These are phyloP conservation scores for Fusarium sp. DNA, from an alignment of 2,329 filamentous ascomycete species.

Conservation along the genomic window DNA sequence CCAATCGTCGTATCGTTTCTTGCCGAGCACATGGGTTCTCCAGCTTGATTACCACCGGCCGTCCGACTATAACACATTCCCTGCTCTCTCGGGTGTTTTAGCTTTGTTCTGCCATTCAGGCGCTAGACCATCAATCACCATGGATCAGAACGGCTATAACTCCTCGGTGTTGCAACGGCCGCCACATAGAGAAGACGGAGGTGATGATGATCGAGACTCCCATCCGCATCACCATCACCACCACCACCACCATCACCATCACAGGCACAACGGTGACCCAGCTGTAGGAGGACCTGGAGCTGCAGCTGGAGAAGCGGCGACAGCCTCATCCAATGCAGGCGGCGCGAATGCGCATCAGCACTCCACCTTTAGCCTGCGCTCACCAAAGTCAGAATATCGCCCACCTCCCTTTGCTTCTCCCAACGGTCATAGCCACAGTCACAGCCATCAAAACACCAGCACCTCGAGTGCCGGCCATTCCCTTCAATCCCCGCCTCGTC, in stretches of 20 bases:
- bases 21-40: conserved; percentile 49
- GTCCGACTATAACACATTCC: conserved; percentile 39
- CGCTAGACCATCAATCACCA: conserved; percentile 49
- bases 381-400: conserved; percentile 61
- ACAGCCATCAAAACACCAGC: conserved; percentile 48
- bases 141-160: conserved; percentile 63
- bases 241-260: conserved; percentile 54
- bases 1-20: conserved; percentile 41
- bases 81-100: conserved; percentile 28
- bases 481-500: conserved; percentile 52
- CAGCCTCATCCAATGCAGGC: conserved; percentile 42
- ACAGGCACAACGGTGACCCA: conserved; percentile 59
- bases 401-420: conserved; percentile 51
- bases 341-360: conserved; percentile 55
- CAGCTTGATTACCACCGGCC: conserved; percentile 39
- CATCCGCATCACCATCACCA: conserved; percentile 52
- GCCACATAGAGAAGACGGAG: conserved; percentile 55
- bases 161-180: conserved; percentile 65
- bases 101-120: conserved; percentile 30
- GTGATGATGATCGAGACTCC: conserved; percentile 54
- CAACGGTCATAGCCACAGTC: conserved; percentile 48
- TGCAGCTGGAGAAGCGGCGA: conserved; percentile 39
- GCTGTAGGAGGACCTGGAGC: conserved; percentile 23
- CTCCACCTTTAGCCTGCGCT: conserved; percentile 64
- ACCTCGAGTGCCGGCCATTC: conserved; percentile 47